Base-by-base conservation (phyloP, 352 stramenopile species). In the Phytopythium vexans region DNA sequence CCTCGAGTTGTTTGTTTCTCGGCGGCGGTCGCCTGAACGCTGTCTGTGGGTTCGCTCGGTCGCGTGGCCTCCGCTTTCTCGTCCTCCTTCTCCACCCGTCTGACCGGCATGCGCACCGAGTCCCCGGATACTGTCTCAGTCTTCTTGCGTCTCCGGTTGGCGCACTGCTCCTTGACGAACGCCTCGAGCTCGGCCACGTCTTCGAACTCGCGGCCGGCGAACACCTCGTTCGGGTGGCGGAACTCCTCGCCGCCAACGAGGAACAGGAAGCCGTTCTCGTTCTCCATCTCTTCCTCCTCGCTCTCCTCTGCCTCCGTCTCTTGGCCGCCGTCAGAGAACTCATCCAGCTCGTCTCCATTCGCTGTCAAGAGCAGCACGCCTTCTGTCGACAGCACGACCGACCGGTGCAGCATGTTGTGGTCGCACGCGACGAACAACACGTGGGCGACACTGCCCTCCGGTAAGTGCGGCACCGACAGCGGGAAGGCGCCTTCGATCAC, bases 351-450 rank as follows among this genome's bases (percentile, higher is more conserved):
- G 12, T 37, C 58, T 31, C 70, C 60, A 15, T 68, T 62, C 9
- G 58, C 38, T 21, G 51, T 52, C 36, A 72, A 55, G 1, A 83
- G 46, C 8, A 72, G 64, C 16, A 85, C 70, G 9, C 66, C 69
- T 31, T 85, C 76, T 1, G 73, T 82, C 41, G 68, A 82, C 33
- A 87, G 60, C 37, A 74, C 71, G 52, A 87, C 74, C n/a, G 66
- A 72, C 27, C 76, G 76, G 47, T 73, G 68, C 49, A 87, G 74
- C 53, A 87, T 62, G 27, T 79, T 60, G 41, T 63, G 67, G 63
- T 87, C 73, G 54, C 71, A 80, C 41, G 76, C 65, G 44, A 87
- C 72, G 54, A 87, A 85, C 36, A 87, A 52, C 39, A 87, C 67
- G 44, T 87, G 63, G 31, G 69, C 82, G 6, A 85, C 74, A 14